Evolutionary conservation across 345 rosid species (phyloP).

Genomic region (Psidium friedrichsthalianum): DNA sequence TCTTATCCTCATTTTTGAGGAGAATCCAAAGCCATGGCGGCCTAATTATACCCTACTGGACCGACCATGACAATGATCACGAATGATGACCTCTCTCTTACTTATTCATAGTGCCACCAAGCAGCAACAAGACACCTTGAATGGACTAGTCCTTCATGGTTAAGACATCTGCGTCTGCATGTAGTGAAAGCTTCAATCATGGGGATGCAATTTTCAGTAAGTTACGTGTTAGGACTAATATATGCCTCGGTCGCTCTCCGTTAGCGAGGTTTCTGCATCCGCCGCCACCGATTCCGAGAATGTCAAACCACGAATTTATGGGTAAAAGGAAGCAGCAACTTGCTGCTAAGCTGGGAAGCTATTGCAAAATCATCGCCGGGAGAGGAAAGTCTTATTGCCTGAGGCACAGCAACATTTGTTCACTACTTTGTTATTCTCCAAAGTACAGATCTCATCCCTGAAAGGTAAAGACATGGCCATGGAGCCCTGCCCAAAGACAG

Average conservation of each 20-base stretch:
- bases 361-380: background rate
- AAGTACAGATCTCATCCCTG: background rate
- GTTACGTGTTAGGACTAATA: background rate
- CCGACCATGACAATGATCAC: background rate
- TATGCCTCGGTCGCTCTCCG: background rate
- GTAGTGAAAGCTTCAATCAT: background rate
- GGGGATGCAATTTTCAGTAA: background rate
- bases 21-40: background rate
- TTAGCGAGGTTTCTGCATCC: background rate
- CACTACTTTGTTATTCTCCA: background rate
- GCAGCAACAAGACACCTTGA: background rate
- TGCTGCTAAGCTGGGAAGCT: background rate
- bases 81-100: background rate
- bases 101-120: background rate
- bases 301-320: background rate
- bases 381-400: background rate
- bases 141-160: background rate
- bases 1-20: background rate
- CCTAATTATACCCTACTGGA: background rate
- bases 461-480: background rate
- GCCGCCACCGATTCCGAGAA: background rate
- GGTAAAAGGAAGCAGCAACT: background rate
- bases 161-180: background rate
- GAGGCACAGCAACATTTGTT: background rate
- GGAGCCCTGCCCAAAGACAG: background rate